Evolutionary conservation across 83 land plant genomes (phyloP), one percentile per base, ranked within the genome.

Genomic region (Diphasiastrum complanatum): DNA sequence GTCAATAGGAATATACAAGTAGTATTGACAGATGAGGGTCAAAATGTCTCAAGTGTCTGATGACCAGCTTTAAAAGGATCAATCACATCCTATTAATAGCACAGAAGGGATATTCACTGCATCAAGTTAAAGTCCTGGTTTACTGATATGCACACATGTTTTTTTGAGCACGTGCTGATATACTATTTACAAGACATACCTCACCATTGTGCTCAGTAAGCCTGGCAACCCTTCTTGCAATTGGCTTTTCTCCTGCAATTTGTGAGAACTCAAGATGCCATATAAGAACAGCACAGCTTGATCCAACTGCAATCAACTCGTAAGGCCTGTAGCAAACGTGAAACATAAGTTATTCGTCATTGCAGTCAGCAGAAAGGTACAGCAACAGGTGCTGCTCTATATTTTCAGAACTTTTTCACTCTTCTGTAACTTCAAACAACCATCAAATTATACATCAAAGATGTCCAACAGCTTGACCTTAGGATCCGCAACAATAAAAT

Each of bases 291-390:
- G 59, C 54, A 32, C 37, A 60, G n/a, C 73, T 66, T 29, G 77
- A 51, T 31, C 66, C 65, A 29, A 74, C 72, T 41, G 77, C 77
- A 45, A 74, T 67, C 73, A 74, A n/a, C 50, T 74, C 77, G 45
- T 50, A 60, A 3, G 73, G 73, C 61, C 77, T 74, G 58, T 23
- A 47, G 6, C 33, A 47, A 69, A 62, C 14, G 31, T 26, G 34
- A 24, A 36, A 30, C n/a, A 35, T 20, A 43, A 47, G n/a, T n/a
- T n/a, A n/a, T n/a, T n/a, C n/a, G n/a, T n/a, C n/a, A n/a, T n/a
- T n/a, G n/a, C n/a, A n/a, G n/a, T n/a, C 12, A 10, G 41, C 51
- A 38, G 6, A 38, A 6, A 6, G 41, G 14, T 5, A 49, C 51
- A 49, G 22, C n/a, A n/a, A n/a, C n/a, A n/a, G n/a, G n/a, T n/a